Evolutionary conservation across 768 basidiomycete genomes (phyloP), one percentile per base, ranked within the genome.

Genomic region (Botryobasidium botryosum): DNA sequence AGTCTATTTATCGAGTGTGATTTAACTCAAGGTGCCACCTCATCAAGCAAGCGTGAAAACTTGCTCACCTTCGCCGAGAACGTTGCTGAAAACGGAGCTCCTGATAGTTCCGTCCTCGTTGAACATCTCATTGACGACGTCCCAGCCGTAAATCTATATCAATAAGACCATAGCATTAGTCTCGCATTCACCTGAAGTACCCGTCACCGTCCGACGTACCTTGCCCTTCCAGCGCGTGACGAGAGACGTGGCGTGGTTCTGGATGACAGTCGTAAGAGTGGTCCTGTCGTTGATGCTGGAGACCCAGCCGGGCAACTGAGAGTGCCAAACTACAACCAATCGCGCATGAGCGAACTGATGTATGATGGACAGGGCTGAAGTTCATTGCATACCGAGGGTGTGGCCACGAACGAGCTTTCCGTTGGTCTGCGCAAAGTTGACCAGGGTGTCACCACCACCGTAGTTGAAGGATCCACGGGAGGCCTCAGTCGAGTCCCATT

Each of bases 61-160:
- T 40, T 43, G 17, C 43, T 15, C 35, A 44, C 43, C n/a, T 58
- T 66, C 45, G 46, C 70, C 69, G n/a, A 72, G 59, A 31, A 70
- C 66, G 45, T 67, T 66, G 42, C 26, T 26, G 46, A 50, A 50
- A 18, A 71, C 66, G 47, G 65, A 65, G 28, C 60, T 63, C 24
- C 67, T 63, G 42, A 70, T 52, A 41, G 60, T 62, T 35, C 70
- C 69, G 51, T 70, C 65, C 17, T 10, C 12, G n/a, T n/a, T n/a
- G n/a, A n/a, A n/a, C n/a, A n/a, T n/a, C n/a, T n/a, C n/a, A n/a
- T n/a, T n/a, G n/a, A n/a, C n/a, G n/a, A n/a, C n/a, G n/a, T n/a
- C n/a, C n/a, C n/a, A n/a, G n/a, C n/a, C n/a, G n/a, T n/a, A 24
- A 27, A 10, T 29, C 12, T 40, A n/a, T n/a, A n/a, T n/a, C n/a